These are phyloP conservation scores for Penicillium oxalicum DNA, from an alignment of 2,329 filamentous ascomycete genomes.

Conservation along the genomic window DNA sequence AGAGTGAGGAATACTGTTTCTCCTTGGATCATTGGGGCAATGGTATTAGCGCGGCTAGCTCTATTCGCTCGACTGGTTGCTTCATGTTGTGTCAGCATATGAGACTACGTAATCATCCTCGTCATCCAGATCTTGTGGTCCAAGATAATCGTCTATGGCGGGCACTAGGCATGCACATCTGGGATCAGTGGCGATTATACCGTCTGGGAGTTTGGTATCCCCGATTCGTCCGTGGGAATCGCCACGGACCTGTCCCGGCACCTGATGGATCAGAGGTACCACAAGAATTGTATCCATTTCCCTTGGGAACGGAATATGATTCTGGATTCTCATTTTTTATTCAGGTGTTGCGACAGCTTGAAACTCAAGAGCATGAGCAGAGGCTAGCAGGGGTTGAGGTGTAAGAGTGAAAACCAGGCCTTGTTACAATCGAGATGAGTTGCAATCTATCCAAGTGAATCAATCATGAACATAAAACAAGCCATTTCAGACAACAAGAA, in stretches of 20 bases:
- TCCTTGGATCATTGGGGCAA: not conserved
- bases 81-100: not conserved
- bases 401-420: no score
- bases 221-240: not conserved
- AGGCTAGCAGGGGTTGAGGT: no score
- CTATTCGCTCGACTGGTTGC: not conserved
- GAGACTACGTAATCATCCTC: not conserved
- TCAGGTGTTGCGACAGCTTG: no score
- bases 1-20: not conserved
- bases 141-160: not conserved
- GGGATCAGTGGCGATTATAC: not conserved
- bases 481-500: no score
- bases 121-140: not conserved
- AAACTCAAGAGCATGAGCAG: no score
- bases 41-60: not conserved
- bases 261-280: not conserved
- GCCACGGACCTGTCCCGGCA: not conserved
- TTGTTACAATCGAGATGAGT: no score
- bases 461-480: no score
- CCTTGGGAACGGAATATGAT: no score
- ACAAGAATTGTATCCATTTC: not conserved
- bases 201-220: not conserved
- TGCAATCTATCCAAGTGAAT: no score
- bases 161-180: not conserved
- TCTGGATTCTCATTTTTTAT: no score